A percentile compares a stretch with the other conserved stretches of the same genome.
Evolutionary conservation across 73 alveolate genomes (phyloP).

Genomic region (Tetrahymena borealis): DNA sequence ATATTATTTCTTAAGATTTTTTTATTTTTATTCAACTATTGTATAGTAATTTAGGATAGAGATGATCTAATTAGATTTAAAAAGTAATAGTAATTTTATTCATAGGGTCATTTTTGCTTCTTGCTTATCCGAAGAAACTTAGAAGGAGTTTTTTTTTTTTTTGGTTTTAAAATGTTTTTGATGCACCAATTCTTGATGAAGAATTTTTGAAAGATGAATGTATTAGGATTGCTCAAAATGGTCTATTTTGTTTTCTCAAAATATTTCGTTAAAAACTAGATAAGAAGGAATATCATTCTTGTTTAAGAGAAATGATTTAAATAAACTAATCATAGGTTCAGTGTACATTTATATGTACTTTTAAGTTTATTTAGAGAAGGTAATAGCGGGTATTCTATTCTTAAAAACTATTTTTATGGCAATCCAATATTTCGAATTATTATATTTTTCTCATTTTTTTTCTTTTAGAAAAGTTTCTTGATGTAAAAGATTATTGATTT

Average conservation of each 20-base stretch:
- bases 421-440: neutral
- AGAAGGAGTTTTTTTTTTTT: neutral
- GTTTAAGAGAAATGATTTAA: neutral
- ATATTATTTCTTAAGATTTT: no score
- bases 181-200: neutral
- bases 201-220: neutral
- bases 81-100: no score
- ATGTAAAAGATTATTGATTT: neutral
- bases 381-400: neutral
- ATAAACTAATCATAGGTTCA: neutral
- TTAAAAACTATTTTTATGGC: neutral
- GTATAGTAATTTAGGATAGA: no score
- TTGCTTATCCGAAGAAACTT: neutral
- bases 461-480: neutral
- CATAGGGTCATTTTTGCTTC: conserved; percentile 3
- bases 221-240: neutral
- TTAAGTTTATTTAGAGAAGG: neutral
- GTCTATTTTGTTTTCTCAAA: neutral
- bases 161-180: neutral
- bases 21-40: no score
- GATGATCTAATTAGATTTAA: no score
- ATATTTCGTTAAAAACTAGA: neutral
- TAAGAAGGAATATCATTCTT: neutral
- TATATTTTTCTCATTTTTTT: neutral
- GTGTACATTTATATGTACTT: neutral